phyloP scores from a whole-genome alignment of 2,329 filamentous ascomycete species.

The Pseudogymnoascus sp. region DNA sequence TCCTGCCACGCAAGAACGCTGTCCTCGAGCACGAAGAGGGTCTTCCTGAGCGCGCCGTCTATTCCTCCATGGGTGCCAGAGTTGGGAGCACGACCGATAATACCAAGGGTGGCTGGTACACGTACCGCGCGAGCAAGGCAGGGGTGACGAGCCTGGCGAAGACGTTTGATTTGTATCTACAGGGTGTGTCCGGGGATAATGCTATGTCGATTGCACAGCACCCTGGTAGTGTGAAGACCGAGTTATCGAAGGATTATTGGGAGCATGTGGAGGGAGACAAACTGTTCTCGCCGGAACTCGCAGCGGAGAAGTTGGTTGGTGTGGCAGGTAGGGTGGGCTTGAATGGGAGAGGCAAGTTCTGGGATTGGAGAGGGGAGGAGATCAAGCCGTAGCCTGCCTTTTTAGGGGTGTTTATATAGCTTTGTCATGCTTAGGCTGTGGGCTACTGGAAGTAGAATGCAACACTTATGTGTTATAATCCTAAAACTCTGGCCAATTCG shows the following conservation, averaged over 20 bases:
- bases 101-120: conserved; percentile 70
- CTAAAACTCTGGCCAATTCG: background rate
- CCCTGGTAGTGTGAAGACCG: conserved; percentile 74
- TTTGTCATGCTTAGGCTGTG: background rate
- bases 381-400: conserved; percentile 28
- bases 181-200: conserved; percentile 47
- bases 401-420: background rate
- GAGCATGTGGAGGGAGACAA: conserved; percentile 50
- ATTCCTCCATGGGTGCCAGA: conserved; percentile 70
- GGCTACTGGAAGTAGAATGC: background rate
- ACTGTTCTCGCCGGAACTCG: conserved; percentile 60
- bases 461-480: background rate
- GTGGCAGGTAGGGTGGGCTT: conserved; percentile 45
- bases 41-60: conserved; percentile 51
- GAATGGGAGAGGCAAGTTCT: conserved; percentile 54
- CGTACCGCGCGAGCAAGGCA: conserved; percentile 69
- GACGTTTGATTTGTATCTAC: conserved; percentile 63
- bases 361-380: conserved; percentile 63
- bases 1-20: conserved; percentile 56
- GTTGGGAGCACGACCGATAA: conserved; percentile 72
- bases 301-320: conserved; percentile 56
- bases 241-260: conserved; percentile 68
- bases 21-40: conserved; percentile 27
- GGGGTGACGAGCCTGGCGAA: conserved; percentile 65
- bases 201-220: conserved; percentile 66